These are phyloP conservation scores for Dissoconium aciculare DNA, from an alignment of 2,329 filamentous ascomycete genomes.

Conservation along the genomic window DNA sequence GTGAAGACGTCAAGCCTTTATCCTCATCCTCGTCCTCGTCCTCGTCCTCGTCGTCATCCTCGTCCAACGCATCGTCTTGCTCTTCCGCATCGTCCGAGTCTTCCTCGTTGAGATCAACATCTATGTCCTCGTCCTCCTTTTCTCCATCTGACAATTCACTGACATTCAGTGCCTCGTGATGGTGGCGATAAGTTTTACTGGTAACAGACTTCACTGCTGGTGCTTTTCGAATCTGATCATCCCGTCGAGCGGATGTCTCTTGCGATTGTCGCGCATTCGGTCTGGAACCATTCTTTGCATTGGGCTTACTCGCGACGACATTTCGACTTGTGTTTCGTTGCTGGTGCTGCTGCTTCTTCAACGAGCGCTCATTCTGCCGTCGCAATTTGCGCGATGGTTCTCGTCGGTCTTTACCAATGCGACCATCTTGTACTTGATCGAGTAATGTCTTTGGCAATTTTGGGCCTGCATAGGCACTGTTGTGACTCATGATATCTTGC, in stretches of 20 bases:
- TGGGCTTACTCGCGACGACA: too few relatives aligned
- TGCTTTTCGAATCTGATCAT: too few relatives aligned
- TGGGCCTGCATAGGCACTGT: slow-evolving; percentile 20
- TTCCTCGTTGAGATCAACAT: slow-evolving; percentile 8
- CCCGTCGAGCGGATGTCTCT: too few relatives aligned
- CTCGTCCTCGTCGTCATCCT: slow-evolving; percentile 21
- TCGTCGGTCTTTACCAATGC: slow-evolving; percentile 11
- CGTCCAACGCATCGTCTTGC: slow-evolving; percentile 22
- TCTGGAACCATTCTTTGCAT: too few relatives aligned
- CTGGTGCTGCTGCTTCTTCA: slow-evolving; percentile 46
- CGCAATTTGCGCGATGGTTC: slow-evolving; percentile 26
- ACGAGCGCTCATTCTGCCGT: slow-evolving; percentile 48
- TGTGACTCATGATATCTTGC: slow-evolving; percentile 13
- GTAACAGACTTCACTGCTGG: too few relatives aligned
- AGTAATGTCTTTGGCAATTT: slow-evolving; percentile 33
- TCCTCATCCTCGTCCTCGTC: slow-evolving; percentile 6
- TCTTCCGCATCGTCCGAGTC: slow-evolving; percentile 17
- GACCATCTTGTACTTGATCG: slow-evolving; percentile 26
- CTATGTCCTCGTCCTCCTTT: slow-evolving; percentile 5
- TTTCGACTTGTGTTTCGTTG: too few relatives aligned
- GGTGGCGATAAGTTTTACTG: too few relatives aligned
- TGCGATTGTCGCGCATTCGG: too few relatives aligned
- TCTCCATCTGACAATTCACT: slow-evolving; percentile 3
- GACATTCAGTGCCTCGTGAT: too few relatives aligned
- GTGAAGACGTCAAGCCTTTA: slow-evolving; percentile 7